phyloP scores from a whole-genome alignment of 306 rosid genomes.

The Acacia melanoxylon region DNA sequence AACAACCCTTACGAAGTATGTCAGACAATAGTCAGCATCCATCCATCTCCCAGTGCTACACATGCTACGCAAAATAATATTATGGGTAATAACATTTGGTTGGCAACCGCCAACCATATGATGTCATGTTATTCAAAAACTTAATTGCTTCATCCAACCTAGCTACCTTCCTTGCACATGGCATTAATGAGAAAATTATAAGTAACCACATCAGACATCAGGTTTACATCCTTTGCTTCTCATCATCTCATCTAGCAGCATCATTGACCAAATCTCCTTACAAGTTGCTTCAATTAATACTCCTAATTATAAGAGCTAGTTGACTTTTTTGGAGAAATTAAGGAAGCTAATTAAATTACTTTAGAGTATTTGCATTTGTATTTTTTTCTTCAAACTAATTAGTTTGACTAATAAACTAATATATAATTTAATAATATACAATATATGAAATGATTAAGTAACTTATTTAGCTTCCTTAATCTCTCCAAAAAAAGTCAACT shows the following conservation, averaged over 20 bases:
- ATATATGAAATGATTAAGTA: too few relatives aligned
- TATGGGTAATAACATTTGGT: constrained; percentile 81
- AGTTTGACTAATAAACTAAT: too few relatives aligned
- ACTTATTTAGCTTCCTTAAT: too few relatives aligned
- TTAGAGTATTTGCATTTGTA: too few relatives aligned
- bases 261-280: constrained; percentile 81
- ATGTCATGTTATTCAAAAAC: constrained; percentile 60
- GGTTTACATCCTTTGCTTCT: constrained; percentile 81
- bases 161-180: constrained; percentile 92
- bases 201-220: constrained; percentile 92
- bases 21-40: constrained; percentile 86
- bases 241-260: constrained; percentile 93
- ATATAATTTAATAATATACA: too few relatives aligned
- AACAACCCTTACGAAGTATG: constrained; percentile 81
- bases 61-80: constrained; percentile 83
- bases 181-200: constrained; percentile 87
- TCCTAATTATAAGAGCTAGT: too few relatives aligned
- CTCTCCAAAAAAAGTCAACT: too few relatives aligned
- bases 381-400: too few relatives aligned
- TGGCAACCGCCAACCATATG: constrained; percentile 78
- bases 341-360: too few relatives aligned
- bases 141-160: constrained; percentile 81
- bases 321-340: too few relatives aligned
- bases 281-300: constrained; percentile 94
- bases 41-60: constrained; percentile 93